Evolutionary conservation across 208 protist species (phyloP).

Genomic region (Trichomonas tenax): DNA sequence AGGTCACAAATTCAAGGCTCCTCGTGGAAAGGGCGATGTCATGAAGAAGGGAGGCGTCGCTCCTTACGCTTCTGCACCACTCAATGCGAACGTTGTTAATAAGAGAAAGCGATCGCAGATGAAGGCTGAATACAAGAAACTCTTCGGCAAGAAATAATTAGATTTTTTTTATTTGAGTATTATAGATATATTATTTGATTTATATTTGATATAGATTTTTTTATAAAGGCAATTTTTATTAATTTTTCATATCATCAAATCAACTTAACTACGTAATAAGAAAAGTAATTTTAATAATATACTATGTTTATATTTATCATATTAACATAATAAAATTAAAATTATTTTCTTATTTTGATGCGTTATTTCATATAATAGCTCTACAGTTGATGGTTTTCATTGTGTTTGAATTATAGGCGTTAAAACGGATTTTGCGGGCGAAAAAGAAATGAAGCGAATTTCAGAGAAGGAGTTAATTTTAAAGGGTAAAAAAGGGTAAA

Average conservation of each 20-base stretch:
- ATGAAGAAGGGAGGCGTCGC: background rate
- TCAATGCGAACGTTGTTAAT: background rate
- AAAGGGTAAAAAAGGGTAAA: too few species aligned
- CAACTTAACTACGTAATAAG: too few species aligned
- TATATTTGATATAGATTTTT: background rate
- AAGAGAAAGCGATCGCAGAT: background rate
- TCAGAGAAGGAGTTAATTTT: too few species aligned
- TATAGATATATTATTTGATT: background rate
- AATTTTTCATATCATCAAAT: background rate
- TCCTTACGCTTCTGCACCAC: background rate
- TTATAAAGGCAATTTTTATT: background rate
- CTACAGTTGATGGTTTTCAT: too few species aligned
- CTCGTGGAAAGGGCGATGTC: background rate
- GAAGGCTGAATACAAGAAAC: conserved; percentile 17
- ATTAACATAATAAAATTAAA: too few species aligned
- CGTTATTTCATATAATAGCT: too few species aligned
- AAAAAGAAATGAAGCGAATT: too few species aligned
- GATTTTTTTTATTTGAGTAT: background rate
- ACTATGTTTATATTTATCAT: too few species aligned
- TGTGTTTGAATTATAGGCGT: too few species aligned
- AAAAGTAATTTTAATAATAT: too few species aligned
- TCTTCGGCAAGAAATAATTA: background rate
- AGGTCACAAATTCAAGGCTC: background rate
- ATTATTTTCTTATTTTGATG: too few species aligned
- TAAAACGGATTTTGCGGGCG: too few species aligned